Evolutionary conservation across 2,329 filamentous ascomycete species (phyloP).

Genomic region (Colletotrichum acutatum): DNA sequence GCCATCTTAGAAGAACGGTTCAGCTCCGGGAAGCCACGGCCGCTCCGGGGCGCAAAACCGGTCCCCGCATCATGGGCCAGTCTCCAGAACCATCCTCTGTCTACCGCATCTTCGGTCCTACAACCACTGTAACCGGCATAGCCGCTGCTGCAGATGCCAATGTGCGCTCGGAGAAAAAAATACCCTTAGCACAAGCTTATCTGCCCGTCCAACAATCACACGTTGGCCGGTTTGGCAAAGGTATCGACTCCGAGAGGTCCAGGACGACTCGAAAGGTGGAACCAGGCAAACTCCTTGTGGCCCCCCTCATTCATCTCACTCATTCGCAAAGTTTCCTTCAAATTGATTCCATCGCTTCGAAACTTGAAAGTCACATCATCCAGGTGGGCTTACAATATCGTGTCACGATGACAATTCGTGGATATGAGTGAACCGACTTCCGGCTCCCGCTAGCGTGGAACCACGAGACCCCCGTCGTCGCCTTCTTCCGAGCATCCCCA

Average conservation of each 20-base stretch:
- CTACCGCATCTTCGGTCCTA: conserved; percentile 2
- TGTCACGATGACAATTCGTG: conserved; percentile 24
- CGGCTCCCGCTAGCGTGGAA: conserved; percentile 6
- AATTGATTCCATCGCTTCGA: conserved; percentile 3
- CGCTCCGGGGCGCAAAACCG: not conserved
- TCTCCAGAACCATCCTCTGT: not conserved
- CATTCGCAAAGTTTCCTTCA: conserved; percentile 11
- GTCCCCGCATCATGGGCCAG: conserved; percentile 1
- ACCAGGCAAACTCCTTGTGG: not conserved
- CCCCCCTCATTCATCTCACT: conserved; percentile 4
- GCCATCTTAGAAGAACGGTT: not conserved
- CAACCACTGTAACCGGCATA: conserved; percentile 19
- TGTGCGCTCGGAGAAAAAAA: conserved; percentile 26
- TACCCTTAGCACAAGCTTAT: conserved; percentile 1
- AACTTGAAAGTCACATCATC: not conserved
- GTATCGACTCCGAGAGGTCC: conserved; percentile 31
- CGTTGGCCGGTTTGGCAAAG: conserved; percentile 11
- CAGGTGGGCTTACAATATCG: not conserved
- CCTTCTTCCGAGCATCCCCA: not conserved
- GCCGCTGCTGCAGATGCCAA: conserved; percentile 27
- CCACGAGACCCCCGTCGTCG: not conserved
- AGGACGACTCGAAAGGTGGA: conserved; percentile 11
- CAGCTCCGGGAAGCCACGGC: conserved; percentile 3
- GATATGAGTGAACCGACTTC: conserved; percentile 5
- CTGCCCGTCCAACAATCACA: conserved; percentile 28